phyloP scores from a whole-genome alignment of 2,329 filamentous ascomycete species.

The Juglanconis oblonga region DNA sequence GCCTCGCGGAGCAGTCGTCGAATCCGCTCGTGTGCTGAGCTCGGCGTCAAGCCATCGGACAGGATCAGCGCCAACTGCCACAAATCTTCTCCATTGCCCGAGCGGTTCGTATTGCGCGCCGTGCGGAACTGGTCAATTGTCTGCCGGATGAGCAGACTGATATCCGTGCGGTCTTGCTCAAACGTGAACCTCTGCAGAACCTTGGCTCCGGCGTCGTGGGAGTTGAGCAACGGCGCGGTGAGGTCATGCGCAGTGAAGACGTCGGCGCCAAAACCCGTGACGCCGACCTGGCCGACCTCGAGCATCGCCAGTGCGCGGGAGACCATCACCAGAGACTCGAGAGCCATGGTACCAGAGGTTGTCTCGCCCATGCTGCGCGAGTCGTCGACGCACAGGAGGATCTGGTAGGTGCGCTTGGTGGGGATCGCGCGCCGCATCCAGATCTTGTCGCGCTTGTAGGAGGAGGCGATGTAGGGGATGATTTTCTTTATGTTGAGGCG shows the following conservation, averaged over 20 bases:
- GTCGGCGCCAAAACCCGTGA: constrained; percentile 83
- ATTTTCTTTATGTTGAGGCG: constrained; percentile 99
- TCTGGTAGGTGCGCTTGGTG: constrained; percentile 92
- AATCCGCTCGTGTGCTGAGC: constrained; percentile 75
- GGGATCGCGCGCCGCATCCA: constrained; percentile 96
- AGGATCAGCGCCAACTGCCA: constrained; percentile 96
- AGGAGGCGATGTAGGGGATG: constrained; percentile 97
- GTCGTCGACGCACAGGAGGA: constrained; percentile 96
- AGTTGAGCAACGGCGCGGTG: constrained; percentile 74
- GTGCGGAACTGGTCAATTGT: constrained; percentile 79
- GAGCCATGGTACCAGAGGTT: constrained; percentile 73
- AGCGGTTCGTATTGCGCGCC: constrained; percentile 56
- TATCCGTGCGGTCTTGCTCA: constrained; percentile 80
- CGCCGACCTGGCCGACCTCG: constrained; percentile 88
- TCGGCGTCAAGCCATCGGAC: constrained; percentile 88
- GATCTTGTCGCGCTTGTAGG: constrained; percentile 99
- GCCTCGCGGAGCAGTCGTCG: constrained; percentile 80
- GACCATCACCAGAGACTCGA: constrained; percentile 92
- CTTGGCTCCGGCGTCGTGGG: constrained; percentile 73
- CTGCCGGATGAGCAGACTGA: constrained; percentile 71
- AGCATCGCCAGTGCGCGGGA: constrained; percentile 85
- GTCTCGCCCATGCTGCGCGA: constrained; percentile 88
- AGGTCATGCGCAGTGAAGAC: constrained; percentile 86
- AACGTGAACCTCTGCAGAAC: constrained; percentile 85
- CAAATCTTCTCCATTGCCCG: constrained; percentile 59